Evolutionary conservation across 495 filamentous ascomycete species (phyloP).

Genomic region (Penicillium waksmanii): DNA sequence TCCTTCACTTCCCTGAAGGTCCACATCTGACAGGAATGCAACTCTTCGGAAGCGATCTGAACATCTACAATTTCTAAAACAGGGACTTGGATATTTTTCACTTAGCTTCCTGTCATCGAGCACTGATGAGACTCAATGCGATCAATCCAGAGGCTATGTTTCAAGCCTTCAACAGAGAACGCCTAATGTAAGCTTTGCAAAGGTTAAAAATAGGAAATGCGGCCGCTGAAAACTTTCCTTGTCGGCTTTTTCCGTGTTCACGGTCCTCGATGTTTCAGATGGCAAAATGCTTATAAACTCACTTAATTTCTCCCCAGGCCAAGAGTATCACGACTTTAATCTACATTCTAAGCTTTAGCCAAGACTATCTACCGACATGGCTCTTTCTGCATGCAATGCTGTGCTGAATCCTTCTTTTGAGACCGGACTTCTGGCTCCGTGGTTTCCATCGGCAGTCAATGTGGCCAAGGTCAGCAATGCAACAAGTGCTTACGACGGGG

Average conservation of each 20-base stretch:
- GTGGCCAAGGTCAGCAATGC: slow-evolving; percentile 27
- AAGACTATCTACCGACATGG: slow-evolving; percentile 14
- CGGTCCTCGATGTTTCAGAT: slow-evolving; percentile 6
- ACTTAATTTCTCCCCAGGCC: background rate
- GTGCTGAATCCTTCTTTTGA: slow-evolving; percentile 33
- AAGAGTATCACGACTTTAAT: background rate
- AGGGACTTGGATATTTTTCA: background rate
- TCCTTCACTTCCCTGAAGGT: background rate
- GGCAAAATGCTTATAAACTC: background rate
- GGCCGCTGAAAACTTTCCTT: background rate
- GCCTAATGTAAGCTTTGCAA: background rate
- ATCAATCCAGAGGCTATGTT: background rate
- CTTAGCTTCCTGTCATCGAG: background rate
- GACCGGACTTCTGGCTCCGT: slow-evolving; percentile 27
- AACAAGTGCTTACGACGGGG: slow-evolving; percentile 22
- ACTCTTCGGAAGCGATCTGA: background rate
- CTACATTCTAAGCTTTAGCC: background rate
- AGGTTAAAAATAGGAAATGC: background rate
- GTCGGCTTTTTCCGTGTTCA: slow-evolving; percentile 2
- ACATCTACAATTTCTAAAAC: background rate
- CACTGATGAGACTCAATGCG: background rate
- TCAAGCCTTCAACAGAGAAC: background rate
- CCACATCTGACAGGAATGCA: background rate
- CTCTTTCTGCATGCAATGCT: slow-evolving; percentile 28
- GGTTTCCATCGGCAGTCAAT: slow-evolving; percentile 26